Conservation (phyloP, 352 stramenopile genomes). For the Pythium guiyangense region DNA sequence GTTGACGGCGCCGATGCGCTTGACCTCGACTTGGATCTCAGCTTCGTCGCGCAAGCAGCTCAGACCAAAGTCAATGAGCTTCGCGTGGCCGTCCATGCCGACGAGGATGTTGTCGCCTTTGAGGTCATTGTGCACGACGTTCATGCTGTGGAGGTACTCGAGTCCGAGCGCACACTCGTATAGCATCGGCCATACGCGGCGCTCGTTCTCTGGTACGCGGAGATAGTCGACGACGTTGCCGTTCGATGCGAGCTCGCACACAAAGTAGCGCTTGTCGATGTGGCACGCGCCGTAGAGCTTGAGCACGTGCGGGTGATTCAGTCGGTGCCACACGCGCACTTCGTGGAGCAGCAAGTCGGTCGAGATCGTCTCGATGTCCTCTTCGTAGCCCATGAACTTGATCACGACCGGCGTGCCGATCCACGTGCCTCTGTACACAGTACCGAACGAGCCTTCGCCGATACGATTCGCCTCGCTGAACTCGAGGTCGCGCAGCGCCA, state of each 20-base stretch:
- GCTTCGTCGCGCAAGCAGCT: background rate
- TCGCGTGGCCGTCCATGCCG: background rate
- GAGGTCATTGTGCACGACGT: conserved; percentile 12
- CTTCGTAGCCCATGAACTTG: conserved; percentile 6
- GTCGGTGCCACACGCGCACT: too few relatives aligned
- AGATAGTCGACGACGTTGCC: too few relatives aligned
- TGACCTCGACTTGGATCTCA: background rate
- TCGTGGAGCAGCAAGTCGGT: too few relatives aligned
- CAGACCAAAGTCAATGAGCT: background rate
- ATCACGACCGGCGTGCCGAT: conserved; percentile 1
- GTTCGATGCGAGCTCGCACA: too few relatives aligned
- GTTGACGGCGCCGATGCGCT: background rate
- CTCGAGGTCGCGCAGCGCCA: background rate
- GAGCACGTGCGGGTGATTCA: too few relatives aligned
- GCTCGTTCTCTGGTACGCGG: too few relatives aligned
- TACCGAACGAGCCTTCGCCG: conserved; percentile 1
- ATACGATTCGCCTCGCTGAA: background rate
- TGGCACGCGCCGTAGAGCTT: too few relatives aligned
- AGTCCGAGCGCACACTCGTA: too few relatives aligned
- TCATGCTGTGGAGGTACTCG: background rate
- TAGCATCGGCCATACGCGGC: too few relatives aligned
- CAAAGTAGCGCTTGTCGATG: too few relatives aligned
- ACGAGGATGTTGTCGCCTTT: conserved; percentile 22
- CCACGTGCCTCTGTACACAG: conserved; percentile 2
- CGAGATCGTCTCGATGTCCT: too few relatives aligned